Conservation (phyloP, 257 asterid genomes). For the Primulina tabacum region DNA sequence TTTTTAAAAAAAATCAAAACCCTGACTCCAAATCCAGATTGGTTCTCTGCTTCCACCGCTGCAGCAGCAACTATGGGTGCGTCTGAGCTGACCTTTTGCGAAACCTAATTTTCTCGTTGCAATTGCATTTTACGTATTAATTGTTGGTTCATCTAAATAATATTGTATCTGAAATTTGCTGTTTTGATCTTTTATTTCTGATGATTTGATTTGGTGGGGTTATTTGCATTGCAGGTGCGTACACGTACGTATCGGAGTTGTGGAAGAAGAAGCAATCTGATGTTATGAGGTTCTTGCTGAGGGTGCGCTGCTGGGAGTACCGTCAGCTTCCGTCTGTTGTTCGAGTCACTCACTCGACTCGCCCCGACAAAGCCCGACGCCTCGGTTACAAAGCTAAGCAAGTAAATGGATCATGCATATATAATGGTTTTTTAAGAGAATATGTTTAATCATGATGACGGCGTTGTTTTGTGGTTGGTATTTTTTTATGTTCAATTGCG, state of each 20-base stretch:
- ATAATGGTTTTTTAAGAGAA: not conserved
- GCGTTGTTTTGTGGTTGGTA: not conserved
- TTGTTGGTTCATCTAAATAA: not conserved
- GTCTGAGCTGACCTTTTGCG: not conserved
- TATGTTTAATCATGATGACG: no score
- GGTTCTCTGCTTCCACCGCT: not conserved
- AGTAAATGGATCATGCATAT: conserved; percentile 24
- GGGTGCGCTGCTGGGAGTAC: conserved; percentile 74
- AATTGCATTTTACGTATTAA: no score
- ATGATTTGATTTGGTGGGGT: not conserved
- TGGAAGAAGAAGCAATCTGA: conserved; percentile 71
- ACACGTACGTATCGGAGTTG: conserved; percentile 62
- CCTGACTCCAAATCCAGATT: not conserved
- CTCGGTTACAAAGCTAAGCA: conserved; percentile 74
- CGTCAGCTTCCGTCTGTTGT: conserved; percentile 70
- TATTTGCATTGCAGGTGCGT: conserved; percentile 42
- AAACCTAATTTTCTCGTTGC: not conserved
- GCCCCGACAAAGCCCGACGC: conserved; percentile 74
- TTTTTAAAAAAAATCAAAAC: no score
- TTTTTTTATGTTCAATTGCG: no score
- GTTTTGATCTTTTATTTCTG: not conserved
- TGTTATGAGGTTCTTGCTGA: conserved; percentile 60
- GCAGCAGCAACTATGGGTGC: not conserved
- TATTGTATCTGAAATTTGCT: not conserved
- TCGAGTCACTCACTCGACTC: conserved; percentile 60